Evolutionary conservation across 371 early-diverging fungal species (phyloP).

Genomic region (Rhizopus microsporus): DNA sequence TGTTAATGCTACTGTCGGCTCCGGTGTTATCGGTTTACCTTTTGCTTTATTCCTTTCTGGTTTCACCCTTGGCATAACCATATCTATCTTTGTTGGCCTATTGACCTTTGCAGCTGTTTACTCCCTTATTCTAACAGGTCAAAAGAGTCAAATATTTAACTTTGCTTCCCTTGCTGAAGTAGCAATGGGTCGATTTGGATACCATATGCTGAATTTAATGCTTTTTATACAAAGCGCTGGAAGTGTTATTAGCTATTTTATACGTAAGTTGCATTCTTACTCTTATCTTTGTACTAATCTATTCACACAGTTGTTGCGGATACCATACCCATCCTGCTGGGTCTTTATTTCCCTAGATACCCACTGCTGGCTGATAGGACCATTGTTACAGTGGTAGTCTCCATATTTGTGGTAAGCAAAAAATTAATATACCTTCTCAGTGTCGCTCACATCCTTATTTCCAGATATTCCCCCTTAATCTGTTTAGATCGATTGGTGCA

Average conservation of each 20-base stretch:
- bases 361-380: slow-evolving; percentile 35
- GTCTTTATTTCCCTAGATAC: slow-evolving; percentile 39
- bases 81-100: slow-evolving; percentile 49
- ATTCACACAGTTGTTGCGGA: slow-evolving; percentile 53
- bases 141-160: slow-evolving; percentile 44
- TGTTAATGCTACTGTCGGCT: slow-evolving; percentile 64
- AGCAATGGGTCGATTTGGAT: slow-evolving; percentile 54
- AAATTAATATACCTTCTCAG: background rate
- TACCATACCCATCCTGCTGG: slow-evolving; percentile 55
- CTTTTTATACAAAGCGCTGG: slow-evolving; percentile 57
- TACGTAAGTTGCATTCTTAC: slow-evolving; percentile 31
- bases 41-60: slow-evolving; percentile 55
- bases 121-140: slow-evolving; percentile 51
- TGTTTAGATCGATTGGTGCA: slow-evolving; percentile 60
- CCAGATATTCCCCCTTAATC: slow-evolving; percentile 54
- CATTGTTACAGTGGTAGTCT: slow-evolving; percentile 45
- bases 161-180: slow-evolving; percentile 52
- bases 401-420: slow-evolving; percentile 41
- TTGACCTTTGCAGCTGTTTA: slow-evolving; percentile 49
- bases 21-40: slow-evolving; percentile 60
- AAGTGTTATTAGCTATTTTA: slow-evolving; percentile 55
- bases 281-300: background rate
- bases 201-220: slow-evolving; percentile 50
- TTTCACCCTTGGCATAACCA: slow-evolving; percentile 51
- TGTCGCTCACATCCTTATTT: background rate